phyloP scores from a whole-genome alignment of 441 rosid species.

The Flueggea neowawraea region DNA sequence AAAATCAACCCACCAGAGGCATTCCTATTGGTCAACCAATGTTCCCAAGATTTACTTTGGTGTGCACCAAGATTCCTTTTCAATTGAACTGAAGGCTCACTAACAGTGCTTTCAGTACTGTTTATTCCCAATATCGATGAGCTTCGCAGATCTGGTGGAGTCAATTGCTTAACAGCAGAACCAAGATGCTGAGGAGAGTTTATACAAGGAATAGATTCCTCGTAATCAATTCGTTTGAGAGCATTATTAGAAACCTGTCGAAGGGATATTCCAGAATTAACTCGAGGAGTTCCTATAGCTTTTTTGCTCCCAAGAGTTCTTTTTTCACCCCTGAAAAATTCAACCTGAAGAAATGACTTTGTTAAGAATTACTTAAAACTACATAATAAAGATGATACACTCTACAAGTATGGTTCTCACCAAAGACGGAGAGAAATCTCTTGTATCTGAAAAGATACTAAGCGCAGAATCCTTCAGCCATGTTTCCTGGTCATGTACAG shows the following conservation, averaged over 20 bases:
- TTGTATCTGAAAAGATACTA: slow-evolving; percentile 72
- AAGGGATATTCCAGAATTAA: slow-evolving; percentile 31
- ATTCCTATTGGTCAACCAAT: slow-evolving; percentile 42
- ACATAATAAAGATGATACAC: background rate
- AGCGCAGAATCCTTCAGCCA: slow-evolving; percentile 91
- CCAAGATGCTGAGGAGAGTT: slow-evolving; percentile 55
- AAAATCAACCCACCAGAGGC: slow-evolving; percentile 40
- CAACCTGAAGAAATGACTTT: slow-evolving; percentile 41
- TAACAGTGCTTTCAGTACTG: slow-evolving; percentile 36
- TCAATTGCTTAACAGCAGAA: slow-evolving; percentile 77
- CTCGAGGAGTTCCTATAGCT: slow-evolving; percentile 33
- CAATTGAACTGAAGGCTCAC: slow-evolving; percentile 54
- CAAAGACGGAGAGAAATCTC: slow-evolving; percentile 77
- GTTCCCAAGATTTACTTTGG: slow-evolving; percentile 41
- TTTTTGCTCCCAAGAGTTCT: slow-evolving; percentile 43
- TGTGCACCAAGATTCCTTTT: slow-evolving; percentile 55
- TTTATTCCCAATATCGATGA: slow-evolving; percentile 38
- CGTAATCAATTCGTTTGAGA: slow-evolving; percentile 36
- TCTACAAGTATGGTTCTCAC: slow-evolving; percentile 36
- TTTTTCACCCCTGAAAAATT: slow-evolving; percentile 60
- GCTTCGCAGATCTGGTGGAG: slow-evolving; percentile 54
- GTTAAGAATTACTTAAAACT: slow-evolving; percentile 10
- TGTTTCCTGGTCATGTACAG: slow-evolving; percentile 65
- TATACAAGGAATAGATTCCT: slow-evolving; percentile 34
- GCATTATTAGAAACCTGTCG: slow-evolving; percentile 54